Conservation (phyloP, 768 basidiomycete genomes). For the Trametes coccinea region DNA sequence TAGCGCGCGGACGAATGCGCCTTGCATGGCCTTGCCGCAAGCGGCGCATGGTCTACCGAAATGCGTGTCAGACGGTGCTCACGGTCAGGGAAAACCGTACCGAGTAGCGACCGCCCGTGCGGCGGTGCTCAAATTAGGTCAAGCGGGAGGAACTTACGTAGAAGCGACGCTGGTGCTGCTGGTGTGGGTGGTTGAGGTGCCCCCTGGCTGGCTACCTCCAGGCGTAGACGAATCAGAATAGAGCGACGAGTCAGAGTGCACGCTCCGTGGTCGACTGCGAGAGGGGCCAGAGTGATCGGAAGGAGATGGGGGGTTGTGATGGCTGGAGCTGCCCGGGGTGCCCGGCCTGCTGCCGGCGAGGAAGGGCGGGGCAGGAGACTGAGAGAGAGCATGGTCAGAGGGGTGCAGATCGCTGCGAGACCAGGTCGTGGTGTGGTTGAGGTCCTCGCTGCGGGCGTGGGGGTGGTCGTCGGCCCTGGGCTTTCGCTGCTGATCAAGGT, state of each 20-base stretch:
- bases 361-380: slow-evolving; percentile 40
- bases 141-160: slow-evolving; percentile 48
- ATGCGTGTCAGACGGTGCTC: slow-evolving; percentile 19
- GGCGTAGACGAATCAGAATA: slow-evolving; percentile 55
- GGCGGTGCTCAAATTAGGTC: neutral
- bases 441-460: slow-evolving; percentile 70
- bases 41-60: slow-evolving; percentile 65
- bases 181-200: slow-evolving; percentile 56
- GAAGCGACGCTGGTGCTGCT: slow-evolving; percentile 57
- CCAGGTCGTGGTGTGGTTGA: slow-evolving; percentile 51
- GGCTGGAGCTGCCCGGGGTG: slow-evolving; percentile 54
- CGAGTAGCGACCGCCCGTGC: neutral
- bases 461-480: slow-evolving; percentile 37
- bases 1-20: slow-evolving; percentile 94
- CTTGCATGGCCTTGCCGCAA: slow-evolving; percentile 82
- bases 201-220: slow-evolving; percentile 39
- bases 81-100: slow-evolving; percentile 5
- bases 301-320: slow-evolving; percentile 48
- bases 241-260: slow-evolving; percentile 46
- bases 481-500: slow-evolving; percentile 50
- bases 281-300: slow-evolving; percentile 55
- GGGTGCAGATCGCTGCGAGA: slow-evolving; percentile 30
- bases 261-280: slow-evolving; percentile 44
- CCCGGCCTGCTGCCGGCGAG: slow-evolving; percentile 58
- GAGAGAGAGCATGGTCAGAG: slow-evolving; percentile 23